These are phyloP conservation scores for Tetracladium maxilliforme DNA, from an alignment of 2,329 filamentous ascomycete genomes.

Conservation along the genomic window DNA sequence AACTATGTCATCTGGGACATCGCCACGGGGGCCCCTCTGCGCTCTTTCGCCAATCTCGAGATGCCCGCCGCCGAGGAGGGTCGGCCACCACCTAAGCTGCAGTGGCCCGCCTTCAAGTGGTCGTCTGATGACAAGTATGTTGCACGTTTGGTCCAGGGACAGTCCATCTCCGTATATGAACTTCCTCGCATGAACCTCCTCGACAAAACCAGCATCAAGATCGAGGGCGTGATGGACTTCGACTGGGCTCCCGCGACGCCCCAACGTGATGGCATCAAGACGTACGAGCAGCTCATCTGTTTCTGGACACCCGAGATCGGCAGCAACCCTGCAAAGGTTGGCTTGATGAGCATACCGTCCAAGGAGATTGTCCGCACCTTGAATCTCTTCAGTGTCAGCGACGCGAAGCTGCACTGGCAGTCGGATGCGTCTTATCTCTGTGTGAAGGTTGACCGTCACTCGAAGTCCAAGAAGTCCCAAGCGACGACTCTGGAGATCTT, in stretches of 20 bases:
- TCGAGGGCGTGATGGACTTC: slow-evolving; percentile 93
- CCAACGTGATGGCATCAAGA: slow-evolving; percentile 72
- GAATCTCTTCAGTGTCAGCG: slow-evolving; percentile 95
- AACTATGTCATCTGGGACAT: slow-evolving; percentile 99
- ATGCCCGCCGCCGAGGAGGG: slow-evolving; percentile 49
- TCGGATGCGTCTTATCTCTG: slow-evolving; percentile 87
- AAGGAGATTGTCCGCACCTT: slow-evolving; percentile 89
- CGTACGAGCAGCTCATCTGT: slow-evolving; percentile 89
- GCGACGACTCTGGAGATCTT: slow-evolving; percentile 98
- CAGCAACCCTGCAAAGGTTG: slow-evolving; percentile 94
- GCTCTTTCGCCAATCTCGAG: slow-evolving; percentile 88
- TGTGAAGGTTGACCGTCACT: slow-evolving; percentile 97
- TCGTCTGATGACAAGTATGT: slow-evolving; percentile 96
- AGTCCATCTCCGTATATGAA: slow-evolving; percentile 86
- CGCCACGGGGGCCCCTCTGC: slow-evolving; percentile 72
- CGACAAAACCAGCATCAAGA: slow-evolving; percentile 86
- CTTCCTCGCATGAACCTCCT: slow-evolving; percentile 78
- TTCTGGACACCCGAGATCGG: slow-evolving; percentile 99
- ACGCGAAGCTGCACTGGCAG: slow-evolving; percentile 98
- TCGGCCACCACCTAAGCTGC: slow-evolving; percentile 75
- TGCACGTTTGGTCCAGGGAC: slow-evolving; percentile 73
- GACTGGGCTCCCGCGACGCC: slow-evolving; percentile 87
- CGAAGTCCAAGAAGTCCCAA: slow-evolving; percentile 96
- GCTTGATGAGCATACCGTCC: slow-evolving; percentile 87
- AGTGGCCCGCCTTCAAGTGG: slow-evolving; percentile 99